Evolutionary conservation across 2,329 filamentous ascomycete genomes (phyloP).

Genomic region (Geoglossum cookeanum): DNA sequence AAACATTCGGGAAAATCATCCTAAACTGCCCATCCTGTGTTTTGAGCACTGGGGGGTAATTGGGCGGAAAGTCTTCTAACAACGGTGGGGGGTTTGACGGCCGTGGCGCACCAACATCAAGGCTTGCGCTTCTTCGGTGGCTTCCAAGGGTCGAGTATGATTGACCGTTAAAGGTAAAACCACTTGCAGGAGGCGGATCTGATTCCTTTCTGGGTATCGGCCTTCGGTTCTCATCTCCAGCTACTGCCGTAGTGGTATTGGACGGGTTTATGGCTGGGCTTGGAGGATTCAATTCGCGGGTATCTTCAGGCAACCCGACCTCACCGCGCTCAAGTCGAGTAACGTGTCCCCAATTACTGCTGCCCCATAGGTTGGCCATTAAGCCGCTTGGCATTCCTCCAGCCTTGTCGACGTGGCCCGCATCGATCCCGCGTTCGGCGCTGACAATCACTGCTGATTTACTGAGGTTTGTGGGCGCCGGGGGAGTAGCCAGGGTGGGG

Average conservation of each 20-base stretch:
- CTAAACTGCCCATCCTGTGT: slow-evolving; percentile 88
- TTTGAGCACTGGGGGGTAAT: slow-evolving; percentile 65
- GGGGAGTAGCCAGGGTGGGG: slow-evolving; percentile 62
- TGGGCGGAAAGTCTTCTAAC: slow-evolving; percentile 44
- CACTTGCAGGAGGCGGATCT: background rate
- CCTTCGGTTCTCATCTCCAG: background rate
- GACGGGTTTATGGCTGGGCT: background rate
- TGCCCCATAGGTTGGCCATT: slow-evolving; percentile 89
- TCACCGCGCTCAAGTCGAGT: slow-evolving; percentile 40
- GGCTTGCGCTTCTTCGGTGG: slow-evolving; percentile 37
- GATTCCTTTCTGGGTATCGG: background rate
- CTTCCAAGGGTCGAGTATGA: slow-evolving; percentile 13
- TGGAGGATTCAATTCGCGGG: background rate
- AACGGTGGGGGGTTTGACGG: slow-evolving; percentile 7
- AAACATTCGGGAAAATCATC: slow-evolving; percentile 68
- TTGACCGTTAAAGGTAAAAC: slow-evolving; percentile 6
- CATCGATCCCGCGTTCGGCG: slow-evolving; percentile 50
- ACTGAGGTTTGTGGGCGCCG: slow-evolving; percentile 68
- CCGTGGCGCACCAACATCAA: slow-evolving; percentile 22
- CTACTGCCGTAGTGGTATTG: background rate
- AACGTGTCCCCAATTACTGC: slow-evolving; percentile 57
- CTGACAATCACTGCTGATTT: slow-evolving; percentile 67
- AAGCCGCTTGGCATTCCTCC: slow-evolving; percentile 65
- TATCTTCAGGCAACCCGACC: slow-evolving; percentile 16
- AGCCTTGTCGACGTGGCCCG: slow-evolving; percentile 40